Evolutionary conservation across 2,329 filamentous ascomycete genomes (phyloP).

Genomic region (Diaporthe eres): DNA sequence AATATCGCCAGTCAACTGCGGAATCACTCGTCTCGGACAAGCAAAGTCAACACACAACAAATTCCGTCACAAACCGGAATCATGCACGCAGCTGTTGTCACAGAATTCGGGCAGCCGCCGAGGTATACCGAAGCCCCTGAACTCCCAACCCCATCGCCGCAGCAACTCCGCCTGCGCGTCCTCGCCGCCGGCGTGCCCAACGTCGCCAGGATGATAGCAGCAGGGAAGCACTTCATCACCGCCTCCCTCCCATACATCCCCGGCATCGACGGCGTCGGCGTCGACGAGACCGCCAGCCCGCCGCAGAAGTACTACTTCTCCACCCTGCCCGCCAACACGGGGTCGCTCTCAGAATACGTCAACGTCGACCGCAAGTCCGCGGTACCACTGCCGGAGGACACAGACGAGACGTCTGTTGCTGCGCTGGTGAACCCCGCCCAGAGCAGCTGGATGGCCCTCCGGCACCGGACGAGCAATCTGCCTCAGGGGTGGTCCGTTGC

Average conservation of each 20-base stretch:
- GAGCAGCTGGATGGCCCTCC: conserved; percentile 70
- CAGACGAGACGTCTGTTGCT: conserved; percentile 63
- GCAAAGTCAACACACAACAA: neutral
- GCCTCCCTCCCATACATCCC: conserved; percentile 60
- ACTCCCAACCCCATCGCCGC: neutral
- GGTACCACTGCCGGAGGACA: conserved; percentile 55
- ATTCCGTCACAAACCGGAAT: neutral
- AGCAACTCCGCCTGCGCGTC: conserved; percentile 64
- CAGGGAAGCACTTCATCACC: conserved; percentile 57
- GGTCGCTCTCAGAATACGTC: conserved; percentile 55
- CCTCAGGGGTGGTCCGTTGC: conserved; percentile 61
- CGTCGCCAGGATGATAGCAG: conserved; percentile 55
- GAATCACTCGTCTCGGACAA: neutral
- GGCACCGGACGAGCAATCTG: conserved; percentile 56
- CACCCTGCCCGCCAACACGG: conserved; percentile 11
- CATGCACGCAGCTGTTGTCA: conserved; percentile 17
- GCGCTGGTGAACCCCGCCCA: conserved; percentile 68
- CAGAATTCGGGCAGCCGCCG: conserved; percentile 21
- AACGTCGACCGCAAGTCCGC: conserved; percentile 58
- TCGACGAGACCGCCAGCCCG: conserved; percentile 4
- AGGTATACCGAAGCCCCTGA: conserved; percentile 11
- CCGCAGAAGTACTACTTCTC: conserved; percentile 23
- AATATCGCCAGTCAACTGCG: no score
- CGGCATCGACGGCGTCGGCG: conserved; percentile 33
- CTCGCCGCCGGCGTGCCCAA: conserved; percentile 66